Base-by-base conservation (phyloP, 257 asterid species). In the Scutellaria minor region DNA sequence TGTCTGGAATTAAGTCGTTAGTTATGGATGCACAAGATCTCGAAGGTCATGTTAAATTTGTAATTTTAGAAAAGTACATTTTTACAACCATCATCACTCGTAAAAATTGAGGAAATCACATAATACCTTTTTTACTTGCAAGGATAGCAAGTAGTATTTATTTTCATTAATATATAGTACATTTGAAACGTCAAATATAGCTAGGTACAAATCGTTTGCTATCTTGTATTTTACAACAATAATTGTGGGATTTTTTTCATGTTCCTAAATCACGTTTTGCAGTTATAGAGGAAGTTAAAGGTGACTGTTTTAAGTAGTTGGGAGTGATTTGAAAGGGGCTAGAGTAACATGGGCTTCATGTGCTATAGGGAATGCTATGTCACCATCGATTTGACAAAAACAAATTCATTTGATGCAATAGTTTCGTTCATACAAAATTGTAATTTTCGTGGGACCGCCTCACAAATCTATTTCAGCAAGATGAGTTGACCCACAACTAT, bases 281-380 rank as follows among this genome's bases (percentile, higher is more conserved):
- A 10, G 42, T 2, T 2, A 31, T 51, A 60, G 22, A 31, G 61
- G n/a, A 65, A 75, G 57, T 66, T 24, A 81, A 31, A 66, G 75
- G 15, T 64, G 77, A 64, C 27, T 51, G 77, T 55, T 48, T 18
- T 24, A 68, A 63, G 81, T 75, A 44, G 76, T 68, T 83, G 82
- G 76, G 72, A 61, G 71, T 72, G 79, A 80, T 44, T 46, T 75
- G 47, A 11, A 59, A 63, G 39, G 41, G 79, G 71, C 67, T 50
- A 78, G 86, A 80, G 94, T 86, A 86, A 88, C 91, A 84, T 90
- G 95, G 92, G 70, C 67, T 73, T 80, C 95, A 90, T 90, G 92
- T 90, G 92, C 91, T 4, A 56, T 75, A 65, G 64, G 77, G 86
- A 74, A 69, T 42, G 86, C 73, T 14, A 35, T 27, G 88, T 84